These are phyloP conservation scores for Mycothermus thermophilus DNA, from an alignment of 495 filamentous ascomycete genomes.

Conservation along the genomic window DNA sequence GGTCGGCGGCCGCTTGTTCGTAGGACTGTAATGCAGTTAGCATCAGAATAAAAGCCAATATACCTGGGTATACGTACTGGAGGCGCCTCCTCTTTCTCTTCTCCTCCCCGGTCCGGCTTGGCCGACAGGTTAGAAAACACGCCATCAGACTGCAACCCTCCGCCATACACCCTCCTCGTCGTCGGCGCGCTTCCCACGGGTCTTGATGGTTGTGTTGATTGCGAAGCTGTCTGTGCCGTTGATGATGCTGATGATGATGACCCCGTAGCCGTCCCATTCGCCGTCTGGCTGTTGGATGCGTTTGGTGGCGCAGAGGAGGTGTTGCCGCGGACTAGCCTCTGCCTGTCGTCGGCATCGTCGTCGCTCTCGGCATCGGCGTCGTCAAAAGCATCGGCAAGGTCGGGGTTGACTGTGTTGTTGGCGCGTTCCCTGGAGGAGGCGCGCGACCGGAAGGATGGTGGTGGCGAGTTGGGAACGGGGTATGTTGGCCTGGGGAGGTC, in stretches of 20 bases:
- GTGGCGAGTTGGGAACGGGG: constrained; percentile 65
- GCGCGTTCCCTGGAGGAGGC: constrained; percentile 53
- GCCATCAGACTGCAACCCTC: constrained; percentile 65
- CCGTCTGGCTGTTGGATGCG: too few species aligned
- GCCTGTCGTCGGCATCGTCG: constrained; percentile 67
- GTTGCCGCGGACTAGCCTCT: constrained; percentile 67
- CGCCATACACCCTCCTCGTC: constrained; percentile 40
- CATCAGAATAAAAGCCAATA: constrained; percentile 4
- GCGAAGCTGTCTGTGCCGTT: constrained; percentile 8
- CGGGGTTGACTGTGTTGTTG: constrained; percentile 48
- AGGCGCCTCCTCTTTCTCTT: constrained; percentile 72
- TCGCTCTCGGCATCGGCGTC: constrained; percentile 58
- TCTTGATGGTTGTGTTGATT: constrained; percentile 11
- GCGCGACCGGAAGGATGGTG: constrained; percentile 85
- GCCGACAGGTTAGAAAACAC: constrained; percentile 92
- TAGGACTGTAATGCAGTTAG: constrained; percentile 55
- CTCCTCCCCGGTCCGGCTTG: constrained; percentile 77
- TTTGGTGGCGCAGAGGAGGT: constrained; percentile 33
- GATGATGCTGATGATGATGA: too few species aligned
- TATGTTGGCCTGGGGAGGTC: constrained; percentile 21
- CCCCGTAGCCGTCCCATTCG: too few species aligned
- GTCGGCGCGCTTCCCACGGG: constrained; percentile 3
- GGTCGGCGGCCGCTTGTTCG: constrained; percentile 95
- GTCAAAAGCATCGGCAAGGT: constrained; percentile 83
- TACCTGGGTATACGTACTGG: constrained; percentile 58